These are phyloP conservation scores for Draba incana DNA, from an alignment of 345 rosid species.

Conservation along the genomic window DNA sequence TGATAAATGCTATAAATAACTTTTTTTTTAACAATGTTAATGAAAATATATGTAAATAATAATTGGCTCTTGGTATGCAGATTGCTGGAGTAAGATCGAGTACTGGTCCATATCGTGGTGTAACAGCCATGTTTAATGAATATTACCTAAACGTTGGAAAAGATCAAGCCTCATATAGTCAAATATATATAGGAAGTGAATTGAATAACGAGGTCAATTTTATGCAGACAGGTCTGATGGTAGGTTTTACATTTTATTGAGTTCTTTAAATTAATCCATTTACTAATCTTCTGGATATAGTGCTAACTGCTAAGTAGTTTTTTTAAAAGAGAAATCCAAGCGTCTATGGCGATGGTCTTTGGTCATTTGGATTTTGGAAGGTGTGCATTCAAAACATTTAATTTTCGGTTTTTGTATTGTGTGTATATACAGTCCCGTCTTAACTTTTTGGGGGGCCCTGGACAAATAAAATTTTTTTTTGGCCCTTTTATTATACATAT, in stretches of 20 bases:
- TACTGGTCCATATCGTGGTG: constrained; percentile 14
- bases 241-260: not conserved
- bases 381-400: not conserved
- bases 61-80: not conserved
- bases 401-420: not conserved
- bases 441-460: too few species aligned
- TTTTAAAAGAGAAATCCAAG: not conserved
- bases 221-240: not conserved
- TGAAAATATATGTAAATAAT: not conserved
- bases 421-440: too few species aligned
- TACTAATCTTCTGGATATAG: not conserved
- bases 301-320: too few species aligned
- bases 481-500: too few species aligned
- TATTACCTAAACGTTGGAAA: not conserved
- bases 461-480: too few species aligned
- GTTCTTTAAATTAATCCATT: not conserved
- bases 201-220: not conserved
- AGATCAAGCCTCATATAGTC: not conserved
- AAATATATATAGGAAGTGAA: not conserved
- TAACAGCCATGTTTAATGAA: not conserved
- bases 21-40: not conserved
- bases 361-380: not conserved
- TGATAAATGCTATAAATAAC: not conserved
- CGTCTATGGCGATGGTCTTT: not conserved
- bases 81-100: constrained; percentile 13